phyloP scores from a whole-genome alignment of 1,139 yeast genomes.

The Blastobotrys indianensis region DNA sequence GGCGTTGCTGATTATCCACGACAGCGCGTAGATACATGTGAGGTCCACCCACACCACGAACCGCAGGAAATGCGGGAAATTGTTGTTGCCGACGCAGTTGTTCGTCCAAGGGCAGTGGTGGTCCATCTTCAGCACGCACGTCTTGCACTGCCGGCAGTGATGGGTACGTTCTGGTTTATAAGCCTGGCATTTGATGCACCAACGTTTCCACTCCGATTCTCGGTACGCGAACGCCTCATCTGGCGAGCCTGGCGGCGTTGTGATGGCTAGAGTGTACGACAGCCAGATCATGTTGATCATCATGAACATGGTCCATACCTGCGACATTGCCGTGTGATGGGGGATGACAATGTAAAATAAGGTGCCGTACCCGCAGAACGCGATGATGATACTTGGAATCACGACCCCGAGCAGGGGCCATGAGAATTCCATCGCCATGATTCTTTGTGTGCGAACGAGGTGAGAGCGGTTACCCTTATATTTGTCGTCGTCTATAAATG shows the following conservation, averaged over 20 bases:
- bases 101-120: constrained; percentile 88
- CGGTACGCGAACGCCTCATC: constrained; percentile 38
- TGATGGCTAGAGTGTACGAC: constrained; percentile 57
- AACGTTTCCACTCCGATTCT: constrained; percentile 46
- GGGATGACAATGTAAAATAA: constrained; percentile 50
- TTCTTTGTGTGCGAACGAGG: background rate
- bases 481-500: too few relatives aligned
- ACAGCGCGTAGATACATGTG: constrained; percentile 47
- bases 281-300: constrained; percentile 58
- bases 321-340: constrained; percentile 37
- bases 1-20: constrained; percentile 42
- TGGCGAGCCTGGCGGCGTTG: constrained; percentile 55
- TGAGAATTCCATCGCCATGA: constrained; percentile 26
- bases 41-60: constrained; percentile 64
- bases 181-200: constrained; percentile 59
- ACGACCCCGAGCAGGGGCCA: constrained; percentile 30
- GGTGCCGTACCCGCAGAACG: constrained; percentile 57
- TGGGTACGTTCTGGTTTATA: constrained; percentile 75
- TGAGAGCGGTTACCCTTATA: too few relatives aligned
- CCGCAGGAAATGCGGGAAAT: constrained; percentile 77
- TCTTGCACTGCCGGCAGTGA: constrained; percentile 54
- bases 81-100: constrained; percentile 75
- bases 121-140: constrained; percentile 73
- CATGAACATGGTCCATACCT: constrained; percentile 43
- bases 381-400: constrained; percentile 62